Base-by-base conservation (phyloP, 305 asterid genomes). In the Ajuga reptans region DNA sequence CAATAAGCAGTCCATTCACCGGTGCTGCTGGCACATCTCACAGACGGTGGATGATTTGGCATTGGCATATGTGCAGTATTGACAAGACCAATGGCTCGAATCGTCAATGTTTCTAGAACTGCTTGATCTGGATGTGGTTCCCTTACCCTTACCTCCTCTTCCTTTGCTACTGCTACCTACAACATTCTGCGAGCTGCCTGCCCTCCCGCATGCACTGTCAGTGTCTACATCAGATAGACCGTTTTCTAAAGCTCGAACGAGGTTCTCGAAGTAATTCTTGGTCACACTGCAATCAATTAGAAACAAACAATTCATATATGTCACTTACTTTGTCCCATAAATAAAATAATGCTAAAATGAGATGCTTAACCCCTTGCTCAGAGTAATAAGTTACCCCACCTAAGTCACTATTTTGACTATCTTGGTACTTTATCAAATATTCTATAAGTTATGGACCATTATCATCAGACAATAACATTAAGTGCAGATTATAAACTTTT, bases 181-280 rank as follows among this genome's bases (percentile, higher is more conserved):
- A 43, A 76, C 56, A 66, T 72, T 73, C 69, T 86, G 85, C 0
- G 94, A 89, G 83, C 89, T 76, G 47, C 86, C 85, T 56, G 82
- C 84, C 77, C 83, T 75, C 74, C 84, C 72, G 76, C 80, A 71
- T 41, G 77, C 79, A 34, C 88, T 82, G 64, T 75, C 88, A 29
- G 95, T 54, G 73, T 85, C 86, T 52, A 92, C 98, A 60, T 92
- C 98, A 2, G 88, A 84, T 27, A 92, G 89, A 49, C 98, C 96
- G 12, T 92, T 92, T 69, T 92, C 98, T 77, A 89, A 78, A 53
- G 98, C 98, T 72, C 83, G 85, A 21, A 92, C 96, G 59, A 92
- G 89, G 75, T 92, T 92, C 85, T 92, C 96, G 75, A 92, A 92
- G 85, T 84, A 92, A 77, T 87, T 92, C 86, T 85, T 83, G 14